Evolutionary conservation across 106 monocot genomes (phyloP), one percentile per base, ranked within the genome.

Genomic region (Apostasia ramifera): DNA sequence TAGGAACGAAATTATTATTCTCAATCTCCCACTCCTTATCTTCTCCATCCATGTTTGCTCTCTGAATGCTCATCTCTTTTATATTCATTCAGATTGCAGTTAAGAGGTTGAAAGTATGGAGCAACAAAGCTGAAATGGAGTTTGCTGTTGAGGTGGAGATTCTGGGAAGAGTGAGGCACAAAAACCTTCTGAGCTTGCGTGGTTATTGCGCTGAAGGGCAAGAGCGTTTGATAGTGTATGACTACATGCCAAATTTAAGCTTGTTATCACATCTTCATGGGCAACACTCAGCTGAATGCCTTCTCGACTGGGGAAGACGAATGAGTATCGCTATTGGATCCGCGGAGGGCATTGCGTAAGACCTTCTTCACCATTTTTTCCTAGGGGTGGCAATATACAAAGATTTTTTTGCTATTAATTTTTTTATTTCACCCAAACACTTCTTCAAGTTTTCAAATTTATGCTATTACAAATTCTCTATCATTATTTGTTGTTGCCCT

Each of bases 91-190:
- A 72, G 72, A 72, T 72, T 53, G 72, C 72, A 62, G 53, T 72
- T 12, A 72, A 72, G 48, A 72, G 72, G 50, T 43, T 72, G 53
- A 72, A 63, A 72, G 62, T 72, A 11, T 72, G 72, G 72, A 72
- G 72, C 61, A 62, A 63, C 50, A 53, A 61, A 51, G 71, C 72
- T 44, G 72, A 72, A 48, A 39, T 52, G 61, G 62, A 72, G 62
- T 72, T 72, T 63, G 49, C 72, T 15, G 62, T 51, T 44, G 72
- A 72, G 63, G 49, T 72, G 61, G 72, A 72, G 72, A 52, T 72
- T 53, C 10, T 72, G 53, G 72, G 52, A 4, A 72, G 72, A 53
- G 63, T 72, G 42, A 61, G 72, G 49, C 72, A 72, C 47, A 72
- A 72, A 15, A 72, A 72, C 63, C 72, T 72, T 15, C 15, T 72